Base-by-base conservation (phyloP, 345 rosid species). In the Bruguiera sexangula region DNA sequence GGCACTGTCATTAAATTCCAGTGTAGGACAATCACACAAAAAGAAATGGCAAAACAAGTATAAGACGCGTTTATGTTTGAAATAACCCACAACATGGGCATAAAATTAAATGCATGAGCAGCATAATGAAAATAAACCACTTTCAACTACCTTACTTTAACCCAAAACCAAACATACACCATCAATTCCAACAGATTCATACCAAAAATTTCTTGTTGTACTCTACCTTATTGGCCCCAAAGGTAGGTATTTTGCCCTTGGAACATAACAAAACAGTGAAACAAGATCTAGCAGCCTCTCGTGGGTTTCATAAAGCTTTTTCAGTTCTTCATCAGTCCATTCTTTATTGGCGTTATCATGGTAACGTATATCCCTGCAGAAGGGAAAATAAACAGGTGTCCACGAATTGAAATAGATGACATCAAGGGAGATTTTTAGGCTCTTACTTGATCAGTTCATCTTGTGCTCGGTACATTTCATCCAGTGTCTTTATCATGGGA, bases 301-400 rank as follows among this genome's bases (percentile, higher is more conserved):
- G 75, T 92, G 96, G 31, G 91, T 92, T 85, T 90, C 99, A 64
- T 92, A 95, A 24, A 95, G 87, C 79, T 85, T 90, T 84, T 95
- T 95, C 84, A 95, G 84, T 74, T 95, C 99, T 69, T 90, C 98
- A 69, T 95, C 97, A 34, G 93, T 82, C 99, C 99, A 95, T 90
- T 92, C 97, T 80, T 95, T 92, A 76, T 92, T 87, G 58, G 97
- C 82, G 70, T 95, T 95, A 72, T 95, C 98, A 36, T 95, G 99
- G 78, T 86, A 67, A 66, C 99, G 96, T 65, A 90, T 92, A n/a
- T 95, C 99, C 96, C 99, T 92, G 78, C 52, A 60, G 54, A 52
- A 70, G 72, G 70, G 78, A 48, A 74, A 11, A 55, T 73, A 16
- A 48, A 63, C 21, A 19, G 65, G 15, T 16, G 46, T 19, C 67